A percentile compares a stretch with the other conserved stretches of the same genome.
Evolutionary conservation across 2,329 filamentous ascomycete species (phyloP).

Genomic region (Coleophoma crateriformis): DNA sequence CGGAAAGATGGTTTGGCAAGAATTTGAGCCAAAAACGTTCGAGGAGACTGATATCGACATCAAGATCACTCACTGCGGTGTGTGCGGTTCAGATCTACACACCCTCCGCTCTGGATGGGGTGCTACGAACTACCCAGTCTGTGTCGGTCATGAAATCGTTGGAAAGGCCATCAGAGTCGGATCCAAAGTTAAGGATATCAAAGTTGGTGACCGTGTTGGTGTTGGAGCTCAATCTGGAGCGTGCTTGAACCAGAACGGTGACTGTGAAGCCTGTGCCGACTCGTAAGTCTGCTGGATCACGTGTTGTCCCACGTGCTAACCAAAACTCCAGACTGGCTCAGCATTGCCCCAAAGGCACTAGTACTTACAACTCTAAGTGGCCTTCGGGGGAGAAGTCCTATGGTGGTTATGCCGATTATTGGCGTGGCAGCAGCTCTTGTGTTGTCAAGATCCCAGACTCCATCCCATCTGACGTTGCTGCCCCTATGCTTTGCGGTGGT

Average conservation of each 20-base stretch:
- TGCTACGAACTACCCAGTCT: conserved; percentile 28
- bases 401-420: conserved; percentile 41
- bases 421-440: conserved; percentile 37
- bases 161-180: conserved; percentile 43
- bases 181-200: conserved; percentile 33
- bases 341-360: conserved; percentile 22
- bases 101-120: neutral
- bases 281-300: neutral
- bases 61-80: conserved; percentile 41
- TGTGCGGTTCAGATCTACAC: conserved; percentile 33
- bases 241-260: conserved; percentile 28
- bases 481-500: conserved; percentile 70
- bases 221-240: conserved; percentile 44
- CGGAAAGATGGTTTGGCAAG: conserved; percentile 22
- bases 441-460: conserved; percentile 46
- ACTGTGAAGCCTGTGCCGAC: conserved; percentile 44
- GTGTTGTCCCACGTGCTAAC: neutral
- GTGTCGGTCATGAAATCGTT: conserved; percentile 44
- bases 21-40: conserved; percentile 38
- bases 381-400: conserved; percentile 34
- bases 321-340: conserved; percentile 8
- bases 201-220: conserved; percentile 48
- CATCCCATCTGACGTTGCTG: conserved; percentile 35
- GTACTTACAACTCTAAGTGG: conserved; percentile 38
- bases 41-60: conserved; percentile 43